phyloP scores from a whole-genome alignment of 768 basidiomycete species.

The Scleroderma citrinum region DNA sequence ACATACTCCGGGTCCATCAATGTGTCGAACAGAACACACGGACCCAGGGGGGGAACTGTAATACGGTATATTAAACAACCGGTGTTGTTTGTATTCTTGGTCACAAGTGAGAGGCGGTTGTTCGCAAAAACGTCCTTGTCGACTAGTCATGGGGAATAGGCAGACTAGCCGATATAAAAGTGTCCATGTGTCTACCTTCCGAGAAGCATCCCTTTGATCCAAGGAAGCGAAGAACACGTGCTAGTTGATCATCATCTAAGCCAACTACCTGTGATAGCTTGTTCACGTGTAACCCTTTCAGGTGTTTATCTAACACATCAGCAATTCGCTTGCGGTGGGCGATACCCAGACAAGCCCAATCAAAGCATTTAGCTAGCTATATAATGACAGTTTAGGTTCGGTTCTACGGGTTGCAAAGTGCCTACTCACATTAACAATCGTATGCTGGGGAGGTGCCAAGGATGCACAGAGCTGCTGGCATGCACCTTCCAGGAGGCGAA shows the following conservation, averaged over 20 bases:
- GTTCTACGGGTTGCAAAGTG: not conserved
- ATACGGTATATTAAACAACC: constrained; percentile 8
- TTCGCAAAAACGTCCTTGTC: constrained; percentile 25
- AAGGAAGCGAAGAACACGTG: constrained; percentile 25
- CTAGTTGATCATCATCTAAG: constrained; percentile 24
- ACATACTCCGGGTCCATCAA: constrained; percentile 22
- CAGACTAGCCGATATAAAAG: not conserved
- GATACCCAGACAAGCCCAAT: not conserved
- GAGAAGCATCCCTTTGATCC: constrained; percentile 25
- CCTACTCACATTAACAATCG: constrained; percentile 24
- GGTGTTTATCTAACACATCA: constrained; percentile 14
- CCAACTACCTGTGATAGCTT: constrained; percentile 19
- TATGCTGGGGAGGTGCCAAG: constrained; percentile 30
- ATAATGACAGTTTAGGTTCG: not conserved
- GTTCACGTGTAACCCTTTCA: constrained; percentile 26
- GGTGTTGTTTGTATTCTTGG: constrained; percentile 10
- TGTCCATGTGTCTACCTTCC: constrained; percentile 20
- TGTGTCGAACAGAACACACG: constrained; percentile 17
- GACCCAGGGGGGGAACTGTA: constrained; percentile 9
- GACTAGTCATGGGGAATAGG: no score
- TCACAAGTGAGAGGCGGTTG: constrained; percentile 28
- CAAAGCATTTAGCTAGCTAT: not conserved
- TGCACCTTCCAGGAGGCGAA: constrained; percentile 31
- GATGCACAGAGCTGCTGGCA: constrained; percentile 31
- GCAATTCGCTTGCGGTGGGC: not conserved